These are phyloP conservation scores for Usnea hakonensis DNA, from an alignment of 495 filamentous ascomycete genomes.

Conservation along the genomic window DNA sequence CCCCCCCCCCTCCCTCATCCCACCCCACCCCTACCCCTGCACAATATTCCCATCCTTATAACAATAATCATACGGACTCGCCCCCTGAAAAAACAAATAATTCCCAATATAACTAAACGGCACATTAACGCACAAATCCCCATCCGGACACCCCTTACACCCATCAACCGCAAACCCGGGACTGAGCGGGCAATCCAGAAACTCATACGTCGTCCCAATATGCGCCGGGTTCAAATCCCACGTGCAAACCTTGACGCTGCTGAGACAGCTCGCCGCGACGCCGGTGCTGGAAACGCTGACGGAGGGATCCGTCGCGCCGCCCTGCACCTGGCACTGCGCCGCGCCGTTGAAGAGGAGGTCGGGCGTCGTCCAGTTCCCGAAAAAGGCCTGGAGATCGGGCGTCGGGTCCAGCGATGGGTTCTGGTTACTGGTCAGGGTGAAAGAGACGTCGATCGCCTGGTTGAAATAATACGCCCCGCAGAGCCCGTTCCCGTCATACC, in stretches of 20 bases:
- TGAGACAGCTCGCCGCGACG: neutral
- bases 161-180: neutral
- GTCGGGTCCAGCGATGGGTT: neutral
- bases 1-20: too few species aligned
- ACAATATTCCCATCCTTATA: neutral
- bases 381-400: neutral
- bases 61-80: neutral
- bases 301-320: neutral
- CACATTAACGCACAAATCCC: neutral
- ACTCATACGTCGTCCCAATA: neutral
- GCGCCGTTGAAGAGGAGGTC: constrained; percentile 9
- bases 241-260: constrained; percentile 5
- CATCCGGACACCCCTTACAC: neutral
- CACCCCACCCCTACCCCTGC: too few species aligned
- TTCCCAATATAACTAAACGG: neutral
- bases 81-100: neutral
- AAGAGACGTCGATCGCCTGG: neutral
- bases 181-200: neutral
- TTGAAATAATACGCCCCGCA: constrained; percentile 10
- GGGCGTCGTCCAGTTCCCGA: constrained; percentile 2
- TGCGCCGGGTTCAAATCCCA: constrained; percentile 10
- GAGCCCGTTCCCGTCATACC: neutral
- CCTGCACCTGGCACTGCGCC: constrained; percentile 6
- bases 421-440: neutral
- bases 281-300: neutral